These are phyloP conservation scores for Thecamonas trahens DNA, from an alignment of 78 protist species.

Conservation along the genomic window DNA sequence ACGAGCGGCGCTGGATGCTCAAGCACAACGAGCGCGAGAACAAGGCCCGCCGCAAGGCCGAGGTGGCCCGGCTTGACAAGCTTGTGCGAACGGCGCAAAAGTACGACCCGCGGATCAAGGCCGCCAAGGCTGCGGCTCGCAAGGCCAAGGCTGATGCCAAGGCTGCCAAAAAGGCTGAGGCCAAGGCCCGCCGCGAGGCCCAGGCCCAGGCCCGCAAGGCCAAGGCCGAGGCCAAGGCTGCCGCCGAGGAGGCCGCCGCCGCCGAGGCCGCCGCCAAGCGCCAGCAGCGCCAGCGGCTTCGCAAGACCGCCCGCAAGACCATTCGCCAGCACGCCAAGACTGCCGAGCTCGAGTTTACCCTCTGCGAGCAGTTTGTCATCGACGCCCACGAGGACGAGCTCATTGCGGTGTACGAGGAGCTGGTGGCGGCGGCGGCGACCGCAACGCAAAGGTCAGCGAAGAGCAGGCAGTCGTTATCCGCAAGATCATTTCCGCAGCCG, in stretches of 20 bases:
- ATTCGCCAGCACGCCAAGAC: no score
- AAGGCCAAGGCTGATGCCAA: background rate
- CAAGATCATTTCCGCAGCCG: background rate
- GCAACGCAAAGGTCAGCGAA: background rate
- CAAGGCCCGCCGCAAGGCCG: background rate
- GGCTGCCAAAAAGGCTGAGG: background rate
- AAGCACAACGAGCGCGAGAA: constrained; percentile 5
- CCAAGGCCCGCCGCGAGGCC: background rate
- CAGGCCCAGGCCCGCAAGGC: background rate
- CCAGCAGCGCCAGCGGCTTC: background rate
- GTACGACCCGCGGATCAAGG: constrained; percentile 1
- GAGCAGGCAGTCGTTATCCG: background rate
- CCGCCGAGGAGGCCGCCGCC: no score
- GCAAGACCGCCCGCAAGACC: no score
- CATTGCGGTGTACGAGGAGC: background rate
- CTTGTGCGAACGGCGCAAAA: background rate
- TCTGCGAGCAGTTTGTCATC: background rate
- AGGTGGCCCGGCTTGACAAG: background rate
- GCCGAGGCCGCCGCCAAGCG: no score
- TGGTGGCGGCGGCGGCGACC: background rate
- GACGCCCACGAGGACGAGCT: background rate
- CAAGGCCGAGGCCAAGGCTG: background rate
- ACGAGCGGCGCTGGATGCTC: constrained; percentile 22
- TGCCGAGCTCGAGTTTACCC: no score
- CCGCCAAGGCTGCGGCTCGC: background rate